These are phyloP conservation scores for Trichoderma lentiforme DNA, from an alignment of 2,329 filamentous ascomycete species.

Conservation along the genomic window DNA sequence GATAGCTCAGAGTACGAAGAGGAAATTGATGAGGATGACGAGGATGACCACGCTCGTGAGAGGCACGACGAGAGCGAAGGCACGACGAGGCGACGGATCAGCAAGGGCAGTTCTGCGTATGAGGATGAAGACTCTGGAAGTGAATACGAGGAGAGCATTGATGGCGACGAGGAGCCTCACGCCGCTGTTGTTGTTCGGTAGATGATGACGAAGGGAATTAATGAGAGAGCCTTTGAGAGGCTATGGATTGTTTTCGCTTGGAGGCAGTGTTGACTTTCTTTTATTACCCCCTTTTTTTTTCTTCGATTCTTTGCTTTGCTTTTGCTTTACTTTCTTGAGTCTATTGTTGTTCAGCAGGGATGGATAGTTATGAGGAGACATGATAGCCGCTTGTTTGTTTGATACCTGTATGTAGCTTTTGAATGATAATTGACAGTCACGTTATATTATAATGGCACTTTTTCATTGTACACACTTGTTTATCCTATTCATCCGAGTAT, in stretches of 20 bases:
- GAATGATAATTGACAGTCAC: slow-evolving; percentile 12
- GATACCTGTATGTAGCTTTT: slow-evolving; percentile 16
- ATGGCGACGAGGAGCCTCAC: slow-evolving; percentile 12
- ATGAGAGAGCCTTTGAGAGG: neutral
- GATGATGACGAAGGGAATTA: neutral
- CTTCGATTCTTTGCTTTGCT: neutral
- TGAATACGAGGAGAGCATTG: slow-evolving; percentile 28
- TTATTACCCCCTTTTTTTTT: neutral
- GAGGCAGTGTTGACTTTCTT: neutral
- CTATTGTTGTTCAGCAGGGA: neutral
- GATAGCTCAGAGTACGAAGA: slow-evolving; percentile 23
- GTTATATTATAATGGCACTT: neutral
- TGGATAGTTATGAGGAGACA: slow-evolving; percentile 20
- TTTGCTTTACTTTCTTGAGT: neutral
- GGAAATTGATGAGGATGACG: slow-evolving; percentile 20
- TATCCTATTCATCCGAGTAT: neutral
- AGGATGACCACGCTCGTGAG: slow-evolving; percentile 12
- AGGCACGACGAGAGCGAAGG: slow-evolving; percentile 45
- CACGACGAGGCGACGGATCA: slow-evolving; percentile 47
- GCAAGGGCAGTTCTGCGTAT: slow-evolving; percentile 47
- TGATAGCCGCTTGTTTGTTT: slow-evolving; percentile 16
- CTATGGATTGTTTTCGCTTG: neutral
- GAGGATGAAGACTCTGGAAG: slow-evolving; percentile 38
- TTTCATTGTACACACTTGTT: neutral
- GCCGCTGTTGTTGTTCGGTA: slow-evolving; percentile 6